Evolutionary conservation across 78 protist species (phyloP).

Genomic region (Salpingoeca rosetta): DNA sequence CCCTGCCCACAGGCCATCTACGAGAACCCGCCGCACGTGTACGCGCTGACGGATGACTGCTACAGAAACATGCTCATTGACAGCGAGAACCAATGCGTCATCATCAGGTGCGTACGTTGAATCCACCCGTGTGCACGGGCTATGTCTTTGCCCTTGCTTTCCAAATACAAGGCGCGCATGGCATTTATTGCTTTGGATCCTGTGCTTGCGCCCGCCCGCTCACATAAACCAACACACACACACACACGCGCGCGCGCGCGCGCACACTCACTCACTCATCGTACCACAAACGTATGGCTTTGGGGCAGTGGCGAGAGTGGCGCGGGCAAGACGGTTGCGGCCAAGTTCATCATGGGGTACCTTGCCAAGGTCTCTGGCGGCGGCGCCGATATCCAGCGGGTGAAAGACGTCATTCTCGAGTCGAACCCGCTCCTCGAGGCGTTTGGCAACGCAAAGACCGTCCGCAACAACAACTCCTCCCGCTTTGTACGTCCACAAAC

Average conservation of each 20-base stretch:
- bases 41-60: conserved; percentile 73
- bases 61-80: conserved; percentile 53
- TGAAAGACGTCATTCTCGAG: conserved; percentile 62
- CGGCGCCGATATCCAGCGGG: conserved; percentile 36
- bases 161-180: too few relatives aligned
- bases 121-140: too few relatives aligned
- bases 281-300: too few relatives aligned
- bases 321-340: conserved; percentile 68
- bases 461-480: conserved; percentile 85
- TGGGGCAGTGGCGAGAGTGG: conserved; percentile 75
- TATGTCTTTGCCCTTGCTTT: too few relatives aligned
- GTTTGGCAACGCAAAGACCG: conserved; percentile 94
- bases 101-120: conserved; percentile 58
- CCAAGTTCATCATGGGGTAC: conserved; percentile 52
- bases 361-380: conserved; percentile 36
- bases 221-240: too few relatives aligned
- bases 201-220: too few relatives aligned
- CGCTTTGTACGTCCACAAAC: conserved; percentile 70
- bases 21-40: conserved; percentile 52
- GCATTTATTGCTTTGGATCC: too few relatives aligned
- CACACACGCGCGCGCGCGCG: too few relatives aligned
- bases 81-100: conserved; percentile 74
- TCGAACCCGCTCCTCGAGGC: conserved; percentile 90
- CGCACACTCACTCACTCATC: too few relatives aligned
- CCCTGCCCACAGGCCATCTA: conserved; percentile 50